Evolutionary conservation across 257 asterid genomes (phyloP).

Genomic region (Fraxinus anomala): DNA sequence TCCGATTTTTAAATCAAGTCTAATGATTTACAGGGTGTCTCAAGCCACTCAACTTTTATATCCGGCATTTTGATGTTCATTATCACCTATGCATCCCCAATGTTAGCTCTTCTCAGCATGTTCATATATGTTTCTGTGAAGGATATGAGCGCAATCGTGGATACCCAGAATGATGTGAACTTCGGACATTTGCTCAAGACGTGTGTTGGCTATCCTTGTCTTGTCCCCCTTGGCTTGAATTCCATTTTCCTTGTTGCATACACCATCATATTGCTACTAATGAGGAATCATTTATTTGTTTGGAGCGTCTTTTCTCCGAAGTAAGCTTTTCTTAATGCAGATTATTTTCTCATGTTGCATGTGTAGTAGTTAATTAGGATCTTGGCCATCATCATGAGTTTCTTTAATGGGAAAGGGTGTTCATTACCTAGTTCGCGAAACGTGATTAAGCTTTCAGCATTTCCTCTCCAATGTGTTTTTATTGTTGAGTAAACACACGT

Average conservation of each 20-base stretch:
- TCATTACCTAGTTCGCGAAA: background rate
- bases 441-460: background rate
- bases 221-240: constrained; percentile 71
- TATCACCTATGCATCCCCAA: constrained; percentile 87
- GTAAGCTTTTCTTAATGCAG: constrained; percentile 44
- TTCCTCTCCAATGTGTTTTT: background rate
- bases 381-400: background rate
- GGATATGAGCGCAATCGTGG: constrained; percentile 31
- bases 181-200: constrained; percentile 50
- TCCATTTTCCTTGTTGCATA: constrained; percentile 70
- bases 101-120: constrained; percentile 69
- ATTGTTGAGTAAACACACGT: background rate
- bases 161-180: constrained; percentile 29
- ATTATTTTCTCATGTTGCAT: too few species aligned
- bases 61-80: constrained; percentile 88
- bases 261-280: constrained; percentile 64
- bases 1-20: constrained; percentile 21
- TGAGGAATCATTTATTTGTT: constrained; percentile 86
- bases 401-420: background rate
- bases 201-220: constrained; percentile 63
- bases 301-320: constrained; percentile 98
- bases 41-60: constrained; percentile 77
- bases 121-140: constrained; percentile 47
- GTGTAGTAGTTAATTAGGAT: background rate
- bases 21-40: constrained; percentile 64